Evolutionary conservation across 352 stramenopile genomes (phyloP).

Genomic region (Pythium biforme): DNA sequence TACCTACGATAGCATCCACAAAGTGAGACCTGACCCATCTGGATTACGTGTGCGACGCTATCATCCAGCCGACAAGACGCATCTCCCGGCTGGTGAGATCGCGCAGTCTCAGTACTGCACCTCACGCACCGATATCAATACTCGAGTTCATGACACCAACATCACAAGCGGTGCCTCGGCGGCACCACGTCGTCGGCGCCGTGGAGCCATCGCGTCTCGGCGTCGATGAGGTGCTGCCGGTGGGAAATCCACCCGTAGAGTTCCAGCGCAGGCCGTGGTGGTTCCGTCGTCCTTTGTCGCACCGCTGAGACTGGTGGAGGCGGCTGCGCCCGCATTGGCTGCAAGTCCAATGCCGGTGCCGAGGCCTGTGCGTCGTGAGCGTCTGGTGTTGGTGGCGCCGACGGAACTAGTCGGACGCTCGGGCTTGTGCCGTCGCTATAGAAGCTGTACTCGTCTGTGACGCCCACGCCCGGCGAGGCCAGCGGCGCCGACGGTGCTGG

Average conservation of each 20-base stretch:
- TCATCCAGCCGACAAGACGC: no score
- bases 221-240: slow-evolving; percentile 10
- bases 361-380: no score
- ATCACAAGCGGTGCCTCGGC: no score
- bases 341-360: background rate
- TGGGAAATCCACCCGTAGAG: slow-evolving; percentile 13
- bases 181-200: slow-evolving; percentile 14
- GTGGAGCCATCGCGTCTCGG: slow-evolving; percentile 3
- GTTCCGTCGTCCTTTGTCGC: background rate
- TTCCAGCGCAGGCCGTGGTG: background rate
- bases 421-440: background rate
- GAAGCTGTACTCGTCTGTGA: background rate
- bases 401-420: background rate
- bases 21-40: no score
- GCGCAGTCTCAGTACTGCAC: no score
- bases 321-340: background rate
- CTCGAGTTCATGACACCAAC: no score
- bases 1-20: no score
- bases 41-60: no score
- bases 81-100: no score
- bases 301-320: background rate
- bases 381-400: background rate
- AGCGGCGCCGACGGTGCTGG: background rate
- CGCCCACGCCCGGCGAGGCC: background rate
- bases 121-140: no score